Percentiles rank a stretch among this genome's conserved stretches.
Evolutionary conservation across 257 asterid genomes (phyloP).

Genomic region (Ehretia macrophylla): DNA sequence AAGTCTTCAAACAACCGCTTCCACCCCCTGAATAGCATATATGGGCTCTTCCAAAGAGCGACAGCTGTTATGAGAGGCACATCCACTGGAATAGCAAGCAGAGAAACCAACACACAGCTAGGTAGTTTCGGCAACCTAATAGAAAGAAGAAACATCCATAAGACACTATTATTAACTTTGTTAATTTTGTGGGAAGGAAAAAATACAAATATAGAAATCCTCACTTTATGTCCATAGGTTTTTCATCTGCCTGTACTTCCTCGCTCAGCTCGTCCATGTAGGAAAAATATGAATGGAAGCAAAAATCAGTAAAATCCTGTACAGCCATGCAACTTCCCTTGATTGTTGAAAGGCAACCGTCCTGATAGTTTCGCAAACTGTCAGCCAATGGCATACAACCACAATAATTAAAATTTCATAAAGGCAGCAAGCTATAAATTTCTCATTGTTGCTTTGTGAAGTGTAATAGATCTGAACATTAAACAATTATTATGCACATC

Average conservation of each 20-base stretch:
- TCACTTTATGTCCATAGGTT: slow-evolving; percentile 68
- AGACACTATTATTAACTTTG: background rate
- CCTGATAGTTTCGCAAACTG: slow-evolving; percentile 39
- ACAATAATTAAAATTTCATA: background rate
- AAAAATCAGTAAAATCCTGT: slow-evolving; percentile 76
- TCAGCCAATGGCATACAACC: slow-evolving; percentile 12
- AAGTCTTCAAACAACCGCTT: slow-evolving; percentile 78
- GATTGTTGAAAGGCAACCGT: slow-evolving; percentile 64
- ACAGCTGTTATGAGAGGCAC: slow-evolving; percentile 60
- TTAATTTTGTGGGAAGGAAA: background rate
- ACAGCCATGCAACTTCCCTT: slow-evolving; percentile 68
- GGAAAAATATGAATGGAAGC: slow-evolving; percentile 91
- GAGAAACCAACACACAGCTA: slow-evolving; percentile 55
- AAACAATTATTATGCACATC: too few species aligned
- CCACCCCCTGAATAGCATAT: slow-evolving; percentile 84
- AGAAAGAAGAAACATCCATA: background rate
- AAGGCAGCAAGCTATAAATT: background rate
- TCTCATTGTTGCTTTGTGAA: too few species aligned
- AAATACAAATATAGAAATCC: slow-evolving; percentile 13
- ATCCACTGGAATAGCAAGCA: slow-evolving; percentile 54
- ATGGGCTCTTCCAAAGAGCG: slow-evolving; percentile 93
- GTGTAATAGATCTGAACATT: too few species aligned
- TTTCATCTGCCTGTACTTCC: slow-evolving; percentile 53
- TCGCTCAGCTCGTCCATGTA: slow-evolving; percentile 79
- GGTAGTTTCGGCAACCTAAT: slow-evolving; percentile 64